Evolutionary conservation across 345 rosid genomes (phyloP).

Genomic region (Pelargonium nanum): DNA sequence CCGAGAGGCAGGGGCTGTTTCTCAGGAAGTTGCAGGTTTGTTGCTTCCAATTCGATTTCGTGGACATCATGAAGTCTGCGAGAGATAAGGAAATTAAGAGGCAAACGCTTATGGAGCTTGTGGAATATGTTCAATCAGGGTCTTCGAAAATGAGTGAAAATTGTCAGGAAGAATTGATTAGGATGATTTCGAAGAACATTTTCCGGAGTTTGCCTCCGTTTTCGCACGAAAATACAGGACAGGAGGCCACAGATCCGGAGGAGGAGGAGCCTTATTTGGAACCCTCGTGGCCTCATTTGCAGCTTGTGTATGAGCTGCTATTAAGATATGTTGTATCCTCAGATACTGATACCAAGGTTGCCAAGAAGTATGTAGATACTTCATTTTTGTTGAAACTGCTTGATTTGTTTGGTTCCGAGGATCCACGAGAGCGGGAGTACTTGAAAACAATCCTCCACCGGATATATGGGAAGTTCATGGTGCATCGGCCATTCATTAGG

Average conservation of each 20-base stretch:
- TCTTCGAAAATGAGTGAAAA: slow-evolving; percentile 33
- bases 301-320: slow-evolving; percentile 40
- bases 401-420: slow-evolving; percentile 44
- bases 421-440: slow-evolving; percentile 44
- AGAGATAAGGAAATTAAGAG: slow-evolving; percentile 47
- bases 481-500: slow-evolving; percentile 45
- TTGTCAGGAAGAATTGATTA: slow-evolving; percentile 41
- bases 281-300: slow-evolving; percentile 46
- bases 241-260: slow-evolving; percentile 35
- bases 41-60: slow-evolving; percentile 37
- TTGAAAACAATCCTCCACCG: slow-evolving; percentile 43
- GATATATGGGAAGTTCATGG: slow-evolving; percentile 44
- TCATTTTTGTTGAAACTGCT: slow-evolving; percentile 42
- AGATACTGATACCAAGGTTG: slow-evolving; percentile 42
- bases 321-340: slow-evolving; percentile 39
- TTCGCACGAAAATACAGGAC: slow-evolving; percentile 40
- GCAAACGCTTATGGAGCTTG: slow-evolving; percentile 39
- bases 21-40: slow-evolving; percentile 40
- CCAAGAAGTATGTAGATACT: slow-evolving; percentile 43
- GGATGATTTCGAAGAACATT: slow-evolving; percentile 36
- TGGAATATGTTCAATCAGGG: slow-evolving; percentile 43
- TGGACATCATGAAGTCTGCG: slow-evolving; percentile 15
- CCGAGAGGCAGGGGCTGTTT: slow-evolving; percentile 32
- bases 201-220: slow-evolving; percentile 47
- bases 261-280: slow-evolving; percentile 44